Base-by-base conservation (phyloP, 306 rosid genomes). In the Delonix regia region DNA sequence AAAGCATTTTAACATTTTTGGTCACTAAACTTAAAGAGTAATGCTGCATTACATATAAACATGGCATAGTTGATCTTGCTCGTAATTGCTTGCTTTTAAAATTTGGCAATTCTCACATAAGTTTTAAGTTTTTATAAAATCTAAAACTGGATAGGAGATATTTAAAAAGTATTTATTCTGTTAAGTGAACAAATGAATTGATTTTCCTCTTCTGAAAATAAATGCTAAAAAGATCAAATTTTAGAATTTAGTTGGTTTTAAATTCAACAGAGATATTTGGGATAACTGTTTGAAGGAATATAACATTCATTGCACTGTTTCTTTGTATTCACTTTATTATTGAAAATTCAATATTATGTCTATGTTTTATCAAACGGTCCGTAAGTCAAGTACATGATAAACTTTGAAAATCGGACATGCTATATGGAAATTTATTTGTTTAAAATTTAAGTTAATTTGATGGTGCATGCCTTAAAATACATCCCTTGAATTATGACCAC, bases 161-260 rank as follows among this genome's bases (percentile, higher is more conserved):
- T 4, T 59, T 53, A 19, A 53, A 53, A 53, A 28, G 41, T 7
- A 38, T 21, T 55, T 53, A 9, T 55, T 55, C 22, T 11, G 15
- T 24, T 11, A 22, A 12, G 16, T 24, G 25, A 28, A 10, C n/a
- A 28, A 10, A 2, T 12, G 62, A 41, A 61, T 45, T 16, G 28
- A 44, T 60, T 61, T 61, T 12, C n/a, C 70, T 60, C 47, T 27
- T 28, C 7, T 68, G 57, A 69, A 78, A 59, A 36, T 78, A 45
- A 59, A 22, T 10, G 21, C 52, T 57, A 16, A 52, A 36, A 51
- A 4, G 8, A 51, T 8, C 16, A 45, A 78, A 45, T 21, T 45
- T 7, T 16, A 45, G 11, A 45, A 19, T 53, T 53, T 27, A 53
- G 9, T 53, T 53, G 27, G 27, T 19, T 53, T 21, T 53, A 6